Percentiles rank a stretch among this genome's conserved stretches.
Evolutionary conservation across 1,284 basidiomycete species (phyloP).

Genomic region (Bjerkandera adusta): DNA sequence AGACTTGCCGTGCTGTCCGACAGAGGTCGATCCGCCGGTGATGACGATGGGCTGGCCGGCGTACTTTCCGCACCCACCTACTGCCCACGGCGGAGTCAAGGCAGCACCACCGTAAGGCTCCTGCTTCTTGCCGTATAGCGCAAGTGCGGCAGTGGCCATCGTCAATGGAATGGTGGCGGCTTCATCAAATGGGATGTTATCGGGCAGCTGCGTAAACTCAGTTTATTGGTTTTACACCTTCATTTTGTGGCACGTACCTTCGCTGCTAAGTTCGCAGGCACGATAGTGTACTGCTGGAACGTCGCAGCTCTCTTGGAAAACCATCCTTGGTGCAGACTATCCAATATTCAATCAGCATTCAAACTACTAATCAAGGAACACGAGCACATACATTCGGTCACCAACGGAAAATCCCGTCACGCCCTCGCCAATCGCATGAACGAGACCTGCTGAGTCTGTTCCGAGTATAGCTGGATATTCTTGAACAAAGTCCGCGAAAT

Average conservation of each 20-base stretch:
- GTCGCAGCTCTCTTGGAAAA: background rate
- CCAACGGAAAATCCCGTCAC: conserved; percentile 22
- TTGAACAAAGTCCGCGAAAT: conserved; percentile 28
- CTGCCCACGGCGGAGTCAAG: conserved; percentile 19
- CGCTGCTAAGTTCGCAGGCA: conserved; percentile 3
- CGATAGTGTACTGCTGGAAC: conserved; percentile 3
- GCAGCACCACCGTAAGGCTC: conserved; percentile 11
- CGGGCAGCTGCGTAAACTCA: conserved; percentile 18
- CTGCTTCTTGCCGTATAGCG: conserved; percentile 11
- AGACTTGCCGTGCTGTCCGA: conserved; percentile 34
- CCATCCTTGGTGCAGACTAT: background rate
- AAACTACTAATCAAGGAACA: background rate
- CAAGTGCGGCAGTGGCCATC: conserved; percentile 19
- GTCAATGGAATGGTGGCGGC: conserved; percentile 21
- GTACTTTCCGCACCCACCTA: conserved; percentile 27
- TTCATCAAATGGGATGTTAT: conserved; percentile 21
- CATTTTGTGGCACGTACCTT: background rate
- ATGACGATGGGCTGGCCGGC: conserved; percentile 31
- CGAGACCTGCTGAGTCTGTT: conserved; percentile 38
- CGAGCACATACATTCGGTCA: conserved; percentile 32
- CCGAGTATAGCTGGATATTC: conserved; percentile 48
- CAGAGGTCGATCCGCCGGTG: conserved; percentile 35
- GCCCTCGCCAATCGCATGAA: conserved; percentile 9
- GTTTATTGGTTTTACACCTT: background rate
- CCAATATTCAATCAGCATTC: background rate